These are phyloP conservation scores for Neocatenulostroma microsporum DNA, from an alignment of 2,329 filamentous ascomycete genomes.

Conservation along the genomic window DNA sequence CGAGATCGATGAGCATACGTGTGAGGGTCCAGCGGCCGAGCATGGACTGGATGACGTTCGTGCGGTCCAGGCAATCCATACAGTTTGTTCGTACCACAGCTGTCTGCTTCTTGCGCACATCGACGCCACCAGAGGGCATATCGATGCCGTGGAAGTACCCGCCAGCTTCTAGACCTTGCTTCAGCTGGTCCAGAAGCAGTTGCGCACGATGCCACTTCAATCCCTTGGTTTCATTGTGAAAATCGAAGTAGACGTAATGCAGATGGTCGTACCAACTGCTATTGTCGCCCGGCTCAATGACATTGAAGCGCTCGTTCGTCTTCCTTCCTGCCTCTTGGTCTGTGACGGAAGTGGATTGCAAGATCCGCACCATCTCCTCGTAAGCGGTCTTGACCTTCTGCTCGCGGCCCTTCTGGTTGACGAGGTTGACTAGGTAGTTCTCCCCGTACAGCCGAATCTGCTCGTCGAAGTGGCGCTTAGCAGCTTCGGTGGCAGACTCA, in stretches of 20 bases:
- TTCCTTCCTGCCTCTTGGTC: slow-evolving; percentile 52
- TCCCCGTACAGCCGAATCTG: slow-evolving; percentile 92
- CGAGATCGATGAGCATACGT: slow-evolving; percentile 77
- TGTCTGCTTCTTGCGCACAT: slow-evolving; percentile 72
- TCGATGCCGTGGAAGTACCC: slow-evolving; percentile 91
- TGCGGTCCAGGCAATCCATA: slow-evolving; percentile 98
- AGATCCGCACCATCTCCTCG: slow-evolving; percentile 73
- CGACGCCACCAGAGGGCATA: slow-evolving; percentile 69
- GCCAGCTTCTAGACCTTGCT: slow-evolving; percentile 66
- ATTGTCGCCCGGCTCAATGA: slow-evolving; percentile 57
- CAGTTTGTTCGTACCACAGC: slow-evolving; percentile 95
- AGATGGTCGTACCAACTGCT: slow-evolving; percentile 68
- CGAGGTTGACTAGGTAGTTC: slow-evolving; percentile 93
- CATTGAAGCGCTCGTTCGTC: slow-evolving; percentile 72
- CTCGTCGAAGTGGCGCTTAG: slow-evolving; percentile 82
- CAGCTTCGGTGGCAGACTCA: slow-evolving; percentile 69
- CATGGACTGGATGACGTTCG: slow-evolving; percentile 97
- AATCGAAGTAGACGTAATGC: slow-evolving; percentile 98
- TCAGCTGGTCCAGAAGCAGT: slow-evolving; percentile 73
- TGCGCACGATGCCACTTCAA: slow-evolving; percentile 87
- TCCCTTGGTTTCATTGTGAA: slow-evolving; percentile 95
- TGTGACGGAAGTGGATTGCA: slow-evolving; percentile 64
- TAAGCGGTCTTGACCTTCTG: slow-evolving; percentile 85
- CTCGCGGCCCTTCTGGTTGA: slow-evolving; percentile 93
- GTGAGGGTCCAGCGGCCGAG: slow-evolving; percentile 82